Base-by-base conservation (phyloP, 805 yeast species). In the Starmerella riodocensis region DNA sequence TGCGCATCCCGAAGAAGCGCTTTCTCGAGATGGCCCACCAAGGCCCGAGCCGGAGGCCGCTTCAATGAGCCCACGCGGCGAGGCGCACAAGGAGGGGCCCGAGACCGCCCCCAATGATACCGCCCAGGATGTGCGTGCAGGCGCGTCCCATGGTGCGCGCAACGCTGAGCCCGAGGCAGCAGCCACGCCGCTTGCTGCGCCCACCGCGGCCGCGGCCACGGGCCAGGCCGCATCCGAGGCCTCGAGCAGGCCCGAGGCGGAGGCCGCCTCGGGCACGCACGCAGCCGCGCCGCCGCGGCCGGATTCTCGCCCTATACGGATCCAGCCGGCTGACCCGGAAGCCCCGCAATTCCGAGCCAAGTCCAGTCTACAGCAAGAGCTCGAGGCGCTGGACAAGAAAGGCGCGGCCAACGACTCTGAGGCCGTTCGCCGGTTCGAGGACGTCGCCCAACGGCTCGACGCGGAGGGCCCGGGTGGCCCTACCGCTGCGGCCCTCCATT, bases 391-490 rank as follows among this genome's bases (percentile, higher is more conserved):
- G 26, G 49, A 46, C 32, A 29, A 31, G 6, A 38, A 34, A 2
- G 33, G 18, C 5, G 46, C 40, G 2, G 43, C 43, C 12, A 4
- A 16, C 12, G 29, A 38, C 34, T 38, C 38, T 2, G 43, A 41
- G 19, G 30, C 43, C 3, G 34, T 41, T 11, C 20, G 32, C 21
- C 21, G 17, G 17, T 46, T 45, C 29, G 20, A 14, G 29, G 38
- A 32, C 13, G 30, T 36, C 14, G 32, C 27, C 18, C 14, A 35
- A 6, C 18, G 33, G n/a, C 34, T 46, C 18, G 46, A 38, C 14
- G 31, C 8, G 2, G 50, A 46, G 29, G 50, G 50, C 12, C 49
- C 46, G 1, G 45, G 41, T 4, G 50, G 50, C 13, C 36, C 36
- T 1, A 44, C 50, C 1, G 36, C 50, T 3, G 29, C 25, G 11